Conservation (phyloP, 2,329 filamentous ascomycete genomes). For the Juglanconis juglandina region DNA sequence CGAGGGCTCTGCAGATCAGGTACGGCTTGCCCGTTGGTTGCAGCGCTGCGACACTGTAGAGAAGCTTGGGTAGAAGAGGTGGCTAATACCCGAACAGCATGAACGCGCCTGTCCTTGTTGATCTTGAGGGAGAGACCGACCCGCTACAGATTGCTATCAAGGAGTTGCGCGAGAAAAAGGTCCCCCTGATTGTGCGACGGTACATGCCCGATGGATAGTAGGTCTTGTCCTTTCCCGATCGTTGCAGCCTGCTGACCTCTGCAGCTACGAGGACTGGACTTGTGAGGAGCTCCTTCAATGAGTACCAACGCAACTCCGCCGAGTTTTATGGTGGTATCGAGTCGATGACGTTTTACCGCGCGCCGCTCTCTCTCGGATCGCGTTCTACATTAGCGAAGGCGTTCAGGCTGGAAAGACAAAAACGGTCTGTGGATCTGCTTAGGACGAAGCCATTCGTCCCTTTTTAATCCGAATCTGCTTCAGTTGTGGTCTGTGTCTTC, state of each 20-base stretch:
- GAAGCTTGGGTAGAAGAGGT: not conserved
- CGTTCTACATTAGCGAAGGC: conserved; percentile 30
- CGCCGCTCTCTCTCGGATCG: conserved; percentile 8
- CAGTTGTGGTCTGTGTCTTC: not conserved
- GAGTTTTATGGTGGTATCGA: conserved; percentile 1
- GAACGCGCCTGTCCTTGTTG: conserved; percentile 94
- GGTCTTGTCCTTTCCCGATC: conserved; percentile 35
- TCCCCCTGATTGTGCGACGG: conserved; percentile 87
- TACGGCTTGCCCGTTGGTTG: conserved; percentile 37
- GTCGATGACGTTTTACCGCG: conserved; percentile 5
- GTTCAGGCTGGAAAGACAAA: conserved; percentile 23
- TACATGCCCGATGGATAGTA: conserved; percentile 97
- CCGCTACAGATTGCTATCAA: conserved; percentile 96
- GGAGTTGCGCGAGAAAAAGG: conserved; percentile 97
- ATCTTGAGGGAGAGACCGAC: conserved; percentile 96
- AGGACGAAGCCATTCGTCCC: not conserved
- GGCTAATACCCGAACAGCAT: conserved; percentile 58
- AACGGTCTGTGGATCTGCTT: not conserved
- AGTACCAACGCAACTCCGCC: not conserved
- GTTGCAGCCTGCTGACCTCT: not conserved
- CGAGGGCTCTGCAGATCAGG: conserved; percentile 93
- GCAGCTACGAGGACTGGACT: conserved; percentile 98
- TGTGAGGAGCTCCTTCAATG: conserved; percentile 85
- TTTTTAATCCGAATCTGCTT: not conserved
- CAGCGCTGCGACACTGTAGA: not conserved